Base-by-base conservation (phyloP, 31 red algal species). In the Porphyra umbilicalis region DNA sequence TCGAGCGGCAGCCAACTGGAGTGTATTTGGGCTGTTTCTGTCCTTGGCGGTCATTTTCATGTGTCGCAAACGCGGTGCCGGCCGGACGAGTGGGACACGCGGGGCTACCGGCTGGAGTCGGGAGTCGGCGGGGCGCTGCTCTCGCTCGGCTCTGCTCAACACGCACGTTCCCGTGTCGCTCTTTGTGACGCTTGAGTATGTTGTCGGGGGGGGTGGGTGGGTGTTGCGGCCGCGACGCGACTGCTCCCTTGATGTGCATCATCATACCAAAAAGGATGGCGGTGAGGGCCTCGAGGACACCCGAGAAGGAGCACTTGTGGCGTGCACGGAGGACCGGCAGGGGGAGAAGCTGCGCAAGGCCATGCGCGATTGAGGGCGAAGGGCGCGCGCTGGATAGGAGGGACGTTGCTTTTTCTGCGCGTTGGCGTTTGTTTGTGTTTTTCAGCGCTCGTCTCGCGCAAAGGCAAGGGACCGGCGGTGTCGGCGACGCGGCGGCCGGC, bases 131-230 rank as follows among this genome's bases (percentile, higher is more conserved):
- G 82, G 13, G 88, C 81, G 18, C 76, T 90, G 8, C 79, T 88
- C 57, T 84, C 84, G 34, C 76, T 96, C 35, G 96, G 92, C n/a
- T 94, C 96, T 98, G 67, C 92, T 89, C 90, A 86, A 92, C 82
- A 91, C 92, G 33, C 92, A 91, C 83, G 88, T 98, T 9, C 96
- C 96, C 39, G 87, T 98, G 20, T 92, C 92, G n/a, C 75, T 98
- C 67, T 95, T 98, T 80, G 90, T 98, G 42, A 93, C 96, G 10
- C 88, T 98, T 36, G 96, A 98, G 83, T 71, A 71, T 29, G 57
- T 71, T 71, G 13, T 18, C 25, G 57, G 16, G 57, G 11, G 20
- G 57, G 16, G 13, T 9, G n/a, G n/a, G n/a, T n/a, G n/a, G n/a
- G n/a, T n/a, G n/a, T n/a, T n/a, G n/a, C n/a, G n/a, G n/a, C n/a